Evolutionary conservation across 176 grass and related monocot species (phyloP).

Genomic region (Elaeis guineensis): DNA sequence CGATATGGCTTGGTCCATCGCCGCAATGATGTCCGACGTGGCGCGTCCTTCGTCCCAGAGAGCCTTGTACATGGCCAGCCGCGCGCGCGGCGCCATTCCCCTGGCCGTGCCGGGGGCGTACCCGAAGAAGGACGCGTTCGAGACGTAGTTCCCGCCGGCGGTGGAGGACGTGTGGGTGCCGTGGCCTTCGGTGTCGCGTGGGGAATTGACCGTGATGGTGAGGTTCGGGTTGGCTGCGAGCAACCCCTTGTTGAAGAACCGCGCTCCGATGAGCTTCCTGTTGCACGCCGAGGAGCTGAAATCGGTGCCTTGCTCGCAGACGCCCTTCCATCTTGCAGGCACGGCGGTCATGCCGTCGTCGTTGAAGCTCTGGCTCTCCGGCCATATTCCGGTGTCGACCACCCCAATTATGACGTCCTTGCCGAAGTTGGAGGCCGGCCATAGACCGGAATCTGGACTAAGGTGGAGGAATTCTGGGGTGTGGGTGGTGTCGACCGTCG

Average conservation of each 20-base stretch:
- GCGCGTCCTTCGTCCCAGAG: constrained; percentile 26
- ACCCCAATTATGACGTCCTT: constrained; percentile 50
- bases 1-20: constrained; percentile 44
- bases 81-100: constrained; percentile 42
- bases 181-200: constrained; percentile 54
- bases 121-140: constrained; percentile 48
- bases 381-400: constrained; percentile 40
- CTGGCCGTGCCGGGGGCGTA: constrained; percentile 39
- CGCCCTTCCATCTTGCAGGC: constrained; percentile 37
- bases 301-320: constrained; percentile 30
- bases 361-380: constrained; percentile 43
- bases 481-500: constrained; percentile 36
- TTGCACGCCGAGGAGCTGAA: constrained; percentile 50
- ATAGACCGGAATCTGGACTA: constrained; percentile 7
- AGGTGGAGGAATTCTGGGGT: constrained; percentile 39
- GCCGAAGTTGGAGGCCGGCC: constrained; percentile 32
- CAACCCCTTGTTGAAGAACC: constrained; percentile 49
- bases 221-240: constrained; percentile 28
- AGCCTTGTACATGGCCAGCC: constrained; percentile 73
- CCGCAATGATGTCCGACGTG: constrained; percentile 48
- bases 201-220: constrained; percentile 37
- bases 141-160: constrained; percentile 34
- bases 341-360: constrained; percentile 24
- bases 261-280: constrained; percentile 68
- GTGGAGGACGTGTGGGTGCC: constrained; percentile 73